Base-by-base conservation (phyloP, 148 eudicot species). In the Cornus controversa region DNA sequence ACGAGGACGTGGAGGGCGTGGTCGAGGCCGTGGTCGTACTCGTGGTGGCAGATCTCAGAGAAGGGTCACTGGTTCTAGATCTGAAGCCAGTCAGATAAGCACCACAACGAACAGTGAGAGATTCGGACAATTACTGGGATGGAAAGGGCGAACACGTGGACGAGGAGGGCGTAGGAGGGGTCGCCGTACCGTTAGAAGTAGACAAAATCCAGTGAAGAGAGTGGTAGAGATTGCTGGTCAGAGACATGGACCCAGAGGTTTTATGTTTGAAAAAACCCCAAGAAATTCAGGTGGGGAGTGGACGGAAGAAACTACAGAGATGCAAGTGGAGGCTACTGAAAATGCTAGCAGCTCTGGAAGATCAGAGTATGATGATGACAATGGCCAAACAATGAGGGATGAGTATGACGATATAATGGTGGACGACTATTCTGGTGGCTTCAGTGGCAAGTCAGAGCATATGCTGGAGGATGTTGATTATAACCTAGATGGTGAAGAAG, bases 121-220 rank as follows among this genome's bases (percentile, higher is more conserved):
- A 34, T 69, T 79, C 29, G 82, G 69, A 28, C 80, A 80, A 50
- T 63, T 81, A 22, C 77, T 71, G 3, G 87, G 78, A 16, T 85
- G 87, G 86, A 87, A 82, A 82, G 86, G 86, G 10, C 85, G 87
- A 34, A 36, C 75, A 53, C 86, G 81, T 36, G 86, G 80, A 10
- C 77, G 81, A 69, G 87, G 90, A 69, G 81, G 86, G 14, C 82
- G 80, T 42, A 85, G 79, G 77, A 60, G 81, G 50, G 86, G 85
- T 53, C 80, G 83, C 18, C 83, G 81, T 45, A 71, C 83, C 1
- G 69, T 74, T 27, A 71, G 84, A 70, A 79, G 79, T 60, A 63
- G 85, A 70, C 81, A 71, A 73, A 85, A 85, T 50, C 58, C 83
- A 13, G 78, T 54, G 1, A 76, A 77, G 31, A 71, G 45, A 42